Evolutionary conservation across 257 asterid genomes (phyloP), one percentile per base, ranked within the genome.

Genomic region (Craterostigma plantagineum): DNA sequence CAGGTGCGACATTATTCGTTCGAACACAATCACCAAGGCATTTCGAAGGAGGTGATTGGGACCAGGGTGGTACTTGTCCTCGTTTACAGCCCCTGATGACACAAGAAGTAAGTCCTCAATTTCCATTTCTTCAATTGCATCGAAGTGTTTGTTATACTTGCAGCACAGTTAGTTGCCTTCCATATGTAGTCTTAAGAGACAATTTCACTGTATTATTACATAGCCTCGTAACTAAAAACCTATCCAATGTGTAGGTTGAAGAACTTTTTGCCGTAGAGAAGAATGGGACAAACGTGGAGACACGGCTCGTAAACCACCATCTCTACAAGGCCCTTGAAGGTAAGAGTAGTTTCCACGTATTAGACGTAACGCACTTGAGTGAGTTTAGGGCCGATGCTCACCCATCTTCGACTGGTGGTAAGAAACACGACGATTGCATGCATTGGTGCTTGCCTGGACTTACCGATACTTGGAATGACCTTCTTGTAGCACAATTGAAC

Each of bases 391-490:
- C 92, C 0, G 93, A 90, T 52, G 95, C 86, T 39, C 95, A 90
- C 59, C 98, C 94, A 17, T 68, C 93, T 15, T 37, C 74, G 0
- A 73, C 90, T 8, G 93, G 96, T 50, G 93, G 93, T 35, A 84
- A 80, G 62, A 64, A 61, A 49, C 98, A 82, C 13, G 81, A 79
- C 23, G 98, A 87, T 57, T 82, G 98, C 69, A 82, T 87, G 98
- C 98, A 82, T 51, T 82, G 98, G 93, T 87, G 95, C 66, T 66
- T 79, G 60, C 98, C 98, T 0, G 95, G 98, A 46, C 68, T 82
- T 18, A 74, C 93, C 6, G 93, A 87, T 72, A 73, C 77, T 18
- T 87, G 98, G 93, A 87, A 74, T 43, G 95, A 87, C 75, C 59
- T 79, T 66, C 67, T 82, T 52, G 46, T 76, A 33, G 68, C 86